Percentiles rank a stretch among this genome's conserved stretches.
Evolutionary conservation across 78 protist species (phyloP).

Genomic region (Carpediemonas membranifera): DNA sequence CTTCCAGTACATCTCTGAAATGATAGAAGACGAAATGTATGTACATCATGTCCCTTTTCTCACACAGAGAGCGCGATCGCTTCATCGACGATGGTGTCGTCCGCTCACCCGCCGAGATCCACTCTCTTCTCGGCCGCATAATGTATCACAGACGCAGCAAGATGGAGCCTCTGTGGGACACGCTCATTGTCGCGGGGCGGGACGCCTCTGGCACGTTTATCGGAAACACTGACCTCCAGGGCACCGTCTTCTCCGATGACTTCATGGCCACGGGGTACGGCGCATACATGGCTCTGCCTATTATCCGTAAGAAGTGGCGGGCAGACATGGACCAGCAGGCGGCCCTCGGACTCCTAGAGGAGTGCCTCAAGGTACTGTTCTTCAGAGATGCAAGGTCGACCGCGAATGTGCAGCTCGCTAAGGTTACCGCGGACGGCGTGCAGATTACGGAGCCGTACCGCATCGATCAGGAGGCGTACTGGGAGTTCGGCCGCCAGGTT

Average conservation of each 20-base stretch:
- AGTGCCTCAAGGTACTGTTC: slow-evolving; percentile 61
- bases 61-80: background rate
- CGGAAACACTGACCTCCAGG: slow-evolving; percentile 50
- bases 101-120: slow-evolving; percentile 39
- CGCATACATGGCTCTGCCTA: slow-evolving; percentile 64
- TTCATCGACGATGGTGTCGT: slow-evolving; percentile 29
- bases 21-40: slow-evolving; percentile 34
- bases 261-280: slow-evolving; percentile 76
- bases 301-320: slow-evolving; percentile 39
- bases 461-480: too few species aligned
- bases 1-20: slow-evolving; percentile 56
- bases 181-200: slow-evolving; percentile 40
- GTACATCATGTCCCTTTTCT: background rate
- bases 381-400: slow-evolving; percentile 74
- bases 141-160: slow-evolving; percentile 59
- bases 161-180: slow-evolving; percentile 65
- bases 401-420: background rate
- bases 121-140: slow-evolving; percentile 52
- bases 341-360: slow-evolving; percentile 45
- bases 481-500: too few species aligned
- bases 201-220: slow-evolving; percentile 40
- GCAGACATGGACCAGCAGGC: slow-evolving; percentile 36
- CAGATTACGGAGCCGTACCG: slow-evolving; percentile 28
- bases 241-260: slow-evolving; percentile 52
- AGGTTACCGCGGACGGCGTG: background rate